A percentile compares a stretch with the other conserved stretches of the same genome.
Conservation (phyloP, 345 rosid genomes). For the Punica granatum region DNA sequence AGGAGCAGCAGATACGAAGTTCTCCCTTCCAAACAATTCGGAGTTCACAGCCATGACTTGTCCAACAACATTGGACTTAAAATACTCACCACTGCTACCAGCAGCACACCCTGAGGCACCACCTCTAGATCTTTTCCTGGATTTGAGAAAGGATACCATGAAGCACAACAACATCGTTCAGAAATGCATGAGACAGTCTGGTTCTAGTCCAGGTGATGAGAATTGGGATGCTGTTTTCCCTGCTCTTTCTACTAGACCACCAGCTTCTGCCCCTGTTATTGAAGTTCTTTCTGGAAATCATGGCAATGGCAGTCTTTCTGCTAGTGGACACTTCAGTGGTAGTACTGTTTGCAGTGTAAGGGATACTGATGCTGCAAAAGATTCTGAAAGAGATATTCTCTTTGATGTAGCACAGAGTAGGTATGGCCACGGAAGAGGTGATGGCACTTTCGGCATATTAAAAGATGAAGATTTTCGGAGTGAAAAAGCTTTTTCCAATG, state of each 20-base stretch:
- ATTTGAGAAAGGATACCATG: conserved; percentile 24
- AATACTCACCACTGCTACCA: conserved; percentile 28
- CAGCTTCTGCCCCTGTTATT: conserved; percentile 15
- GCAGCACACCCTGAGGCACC: conserved; percentile 24
- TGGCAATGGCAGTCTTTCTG: conserved; percentile 6
- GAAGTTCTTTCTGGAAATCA: conserved; percentile 11
- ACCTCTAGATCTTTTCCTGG: conserved; percentile 16
- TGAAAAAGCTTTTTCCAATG: conserved; percentile 18
- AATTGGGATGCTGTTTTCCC: conserved; percentile 13
- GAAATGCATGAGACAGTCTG: conserved; percentile 16
- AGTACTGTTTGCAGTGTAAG: conserved; percentile 14
- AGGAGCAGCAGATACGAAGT: conserved; percentile 18
- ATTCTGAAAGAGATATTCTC: conserved; percentile 20
- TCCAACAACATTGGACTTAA: conserved; percentile 20
- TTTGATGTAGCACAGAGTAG: conserved; percentile 30
- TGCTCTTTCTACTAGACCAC: conserved; percentile 17
- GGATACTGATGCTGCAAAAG: conserved; percentile 23
- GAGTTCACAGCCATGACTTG: conserved; percentile 21
- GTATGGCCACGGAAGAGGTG: conserved; percentile 23
- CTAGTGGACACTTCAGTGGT: conserved; percentile 12
- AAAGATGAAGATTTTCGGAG: conserved; percentile 15
- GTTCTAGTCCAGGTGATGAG: conserved; percentile 12
- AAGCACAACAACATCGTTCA: conserved; percentile 16
- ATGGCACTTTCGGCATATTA: conserved; percentile 16
- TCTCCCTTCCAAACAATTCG: conserved; percentile 26